Base-by-base conservation (phyloP, 306 rosid species). In the Boehmeria nivea region DNA sequence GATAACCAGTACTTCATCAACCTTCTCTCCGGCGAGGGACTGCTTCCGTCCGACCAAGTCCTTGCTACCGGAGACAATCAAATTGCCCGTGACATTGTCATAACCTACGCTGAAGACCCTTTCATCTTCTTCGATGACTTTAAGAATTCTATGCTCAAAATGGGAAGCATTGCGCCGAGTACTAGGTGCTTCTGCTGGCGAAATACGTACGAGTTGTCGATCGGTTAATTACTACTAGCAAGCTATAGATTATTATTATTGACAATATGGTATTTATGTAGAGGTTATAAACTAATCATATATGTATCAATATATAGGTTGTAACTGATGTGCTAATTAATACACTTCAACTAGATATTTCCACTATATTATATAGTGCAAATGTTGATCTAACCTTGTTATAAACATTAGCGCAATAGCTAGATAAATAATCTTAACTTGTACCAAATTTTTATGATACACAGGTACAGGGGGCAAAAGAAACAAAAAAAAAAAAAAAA, bases 1-100 rank as follows among this genome's bases (percentile, higher is more conserved):
- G 98, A 91, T 36, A 87, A 84, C 71, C 98, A 91, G 39, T 87
- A 87, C 67, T 82, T 64, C 27, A 45, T 80, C 7, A 84, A 84
- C 68, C 96, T 87, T 11, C 76, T 87, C 2, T 80, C 81, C 1
- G 87, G 89, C 22, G 83, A 91, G 24, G 94, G 98, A 8, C 36
- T 87, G 73, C 94, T 91, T 44, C 83, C 66, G 0, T 87, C 98
- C 4, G 98, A 91, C 62, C 94, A 84, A 45, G 72, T 51, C 49
- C 79, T 84, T 4, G 58, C 60, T 3, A 68, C 50, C 4, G 78
- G 70, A 1, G 69, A 78, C 19, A 73, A 70, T n/a, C 82, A 66
- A 42, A 31, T 10, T 2, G 83, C 95, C 2, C 81, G 66, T 2
- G 59, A 70, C 50, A 69, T 87, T n/a, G 93, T 80, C 0, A 66